These are phyloP conservation scores for Zelopaecilomyces penicillatus DNA, from an alignment of 2,329 filamentous ascomycete genomes.

Conservation along the genomic window DNA sequence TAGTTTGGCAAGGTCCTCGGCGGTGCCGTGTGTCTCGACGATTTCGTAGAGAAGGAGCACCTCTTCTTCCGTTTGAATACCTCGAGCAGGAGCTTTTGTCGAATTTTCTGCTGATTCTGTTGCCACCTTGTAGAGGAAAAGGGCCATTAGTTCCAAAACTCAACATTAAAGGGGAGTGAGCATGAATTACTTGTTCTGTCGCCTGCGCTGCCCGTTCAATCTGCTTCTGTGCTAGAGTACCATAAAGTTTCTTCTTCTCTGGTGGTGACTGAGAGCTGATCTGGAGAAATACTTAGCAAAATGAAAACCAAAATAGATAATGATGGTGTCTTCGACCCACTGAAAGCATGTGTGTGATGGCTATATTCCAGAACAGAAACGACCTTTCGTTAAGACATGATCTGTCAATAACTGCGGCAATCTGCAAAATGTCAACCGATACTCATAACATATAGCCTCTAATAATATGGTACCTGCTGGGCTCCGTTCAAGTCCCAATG, in stretches of 20 bases:
- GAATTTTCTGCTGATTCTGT: conserved; percentile 11
- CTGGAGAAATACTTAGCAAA: conserved; percentile 19
- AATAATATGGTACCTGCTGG: conserved; percentile 40
- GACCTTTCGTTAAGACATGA: conserved; percentile 39
- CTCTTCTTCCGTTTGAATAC: conserved; percentile 40
- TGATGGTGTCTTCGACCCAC: conserved; percentile 25
- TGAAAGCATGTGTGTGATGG: conserved; percentile 44
- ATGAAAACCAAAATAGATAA: background rate
- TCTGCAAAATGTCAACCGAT: conserved; percentile 28
- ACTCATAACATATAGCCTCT: no score
- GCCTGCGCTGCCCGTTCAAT: conserved; percentile 41
- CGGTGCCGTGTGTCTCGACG: conserved; percentile 33
- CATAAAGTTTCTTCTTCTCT: conserved; percentile 43
- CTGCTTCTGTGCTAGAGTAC: conserved; percentile 42
- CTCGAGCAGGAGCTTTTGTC: conserved; percentile 18
- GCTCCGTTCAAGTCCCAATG: conserved; percentile 49
- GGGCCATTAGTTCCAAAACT: background rate
- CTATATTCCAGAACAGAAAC: conserved; percentile 48
- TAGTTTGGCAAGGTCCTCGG: conserved; percentile 32
- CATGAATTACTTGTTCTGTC: conserved; percentile 30
- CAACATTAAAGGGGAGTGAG: background rate
- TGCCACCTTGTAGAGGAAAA: conserved; percentile 11
- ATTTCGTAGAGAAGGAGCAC: conserved; percentile 41
- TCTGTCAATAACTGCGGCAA: conserved; percentile 45
- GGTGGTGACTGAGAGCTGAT: conserved; percentile 37